Conservation (phyloP, 345 rosid genomes). For the Citrus glauca region DNA sequence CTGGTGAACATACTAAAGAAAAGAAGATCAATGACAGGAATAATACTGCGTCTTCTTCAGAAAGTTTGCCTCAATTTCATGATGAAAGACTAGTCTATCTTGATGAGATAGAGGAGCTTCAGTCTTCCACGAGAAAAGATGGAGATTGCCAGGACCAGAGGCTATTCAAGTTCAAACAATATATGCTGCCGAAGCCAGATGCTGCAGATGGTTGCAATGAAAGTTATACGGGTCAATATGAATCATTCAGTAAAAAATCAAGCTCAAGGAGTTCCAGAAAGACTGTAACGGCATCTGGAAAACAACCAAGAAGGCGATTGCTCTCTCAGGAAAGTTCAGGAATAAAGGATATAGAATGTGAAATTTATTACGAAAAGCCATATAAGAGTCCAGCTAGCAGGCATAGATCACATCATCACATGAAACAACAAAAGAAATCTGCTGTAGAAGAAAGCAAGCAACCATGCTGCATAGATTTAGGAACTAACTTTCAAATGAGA, state of each 20-base stretch:
- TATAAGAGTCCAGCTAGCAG: conserved; percentile 19
- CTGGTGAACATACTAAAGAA: conserved; percentile 6
- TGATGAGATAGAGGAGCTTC: conserved; percentile 54
- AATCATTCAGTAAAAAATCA: conserved; percentile 19
- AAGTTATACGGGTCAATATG: conserved; percentile 15
- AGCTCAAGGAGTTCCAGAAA: conserved; percentile 16
- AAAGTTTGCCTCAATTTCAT: conserved; percentile 30
- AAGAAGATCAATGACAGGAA: not conserved
- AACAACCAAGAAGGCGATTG: conserved; percentile 36
- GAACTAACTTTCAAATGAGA: not conserved
- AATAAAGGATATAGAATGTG: conserved; percentile 26
- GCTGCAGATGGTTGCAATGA: conserved; percentile 2
- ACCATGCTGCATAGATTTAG: not conserved
- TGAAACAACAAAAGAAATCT: conserved; percentile 20
- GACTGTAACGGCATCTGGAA: conserved; percentile 12
- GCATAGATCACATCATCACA: conserved; percentile 13
- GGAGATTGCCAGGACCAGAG: conserved; percentile 45
- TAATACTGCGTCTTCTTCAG: conserved; percentile 30
- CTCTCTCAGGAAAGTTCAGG: conserved; percentile 26
- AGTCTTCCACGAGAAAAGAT: conserved; percentile 20
- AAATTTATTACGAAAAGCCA: conserved; percentile 33
- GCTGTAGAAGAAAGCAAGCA: not conserved
- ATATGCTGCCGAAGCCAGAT: not conserved
- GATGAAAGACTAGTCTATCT: conserved; percentile 41
- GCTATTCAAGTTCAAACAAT: conserved; percentile 52